Conservation (phyloP, 257 asterid genomes). For the Solanum sejunctum region DNA sequence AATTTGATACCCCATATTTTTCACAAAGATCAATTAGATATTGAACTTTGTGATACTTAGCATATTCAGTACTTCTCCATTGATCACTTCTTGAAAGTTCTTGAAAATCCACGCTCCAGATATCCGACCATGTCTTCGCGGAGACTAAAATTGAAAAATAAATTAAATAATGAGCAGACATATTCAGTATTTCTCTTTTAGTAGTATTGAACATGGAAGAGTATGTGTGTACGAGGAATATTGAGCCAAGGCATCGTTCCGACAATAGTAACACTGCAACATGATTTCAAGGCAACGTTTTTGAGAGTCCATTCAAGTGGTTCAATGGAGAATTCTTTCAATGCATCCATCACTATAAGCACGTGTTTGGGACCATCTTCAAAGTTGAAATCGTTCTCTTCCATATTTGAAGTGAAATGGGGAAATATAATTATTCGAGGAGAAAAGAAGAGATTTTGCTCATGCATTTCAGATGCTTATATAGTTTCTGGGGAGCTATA, state of each 20-base stretch:
- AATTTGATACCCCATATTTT: conserved; percentile 36
- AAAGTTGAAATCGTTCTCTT: background rate
- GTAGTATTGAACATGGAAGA: background rate
- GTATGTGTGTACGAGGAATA: conserved; percentile 19
- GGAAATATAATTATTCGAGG: background rate
- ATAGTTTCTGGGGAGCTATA: background rate
- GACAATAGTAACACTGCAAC: conserved; percentile 36
- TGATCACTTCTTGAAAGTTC: conserved; percentile 18
- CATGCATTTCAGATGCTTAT: background rate
- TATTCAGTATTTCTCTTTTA: too few relatives aligned
- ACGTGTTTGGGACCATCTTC: conserved; percentile 31
- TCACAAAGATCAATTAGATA: conserved; percentile 36
- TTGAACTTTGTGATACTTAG: conserved; percentile 43
- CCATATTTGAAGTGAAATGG: background rate
- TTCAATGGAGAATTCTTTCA: conserved; percentile 38
- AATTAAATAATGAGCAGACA: background rate
- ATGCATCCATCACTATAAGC: conserved; percentile 43
- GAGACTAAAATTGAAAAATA: conserved; percentile 23
- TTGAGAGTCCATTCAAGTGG: conserved; percentile 54
- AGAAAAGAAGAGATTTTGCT: background rate
- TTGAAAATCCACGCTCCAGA: conserved; percentile 35
- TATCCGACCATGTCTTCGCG: conserved; percentile 44
- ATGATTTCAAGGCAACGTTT: conserved; percentile 24
- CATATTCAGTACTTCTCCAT: conserved; percentile 20
- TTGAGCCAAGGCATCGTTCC: conserved; percentile 56